Evolutionary conservation across 495 filamentous ascomycete genomes (phyloP).

Genomic region (Penicillium paxilli): DNA sequence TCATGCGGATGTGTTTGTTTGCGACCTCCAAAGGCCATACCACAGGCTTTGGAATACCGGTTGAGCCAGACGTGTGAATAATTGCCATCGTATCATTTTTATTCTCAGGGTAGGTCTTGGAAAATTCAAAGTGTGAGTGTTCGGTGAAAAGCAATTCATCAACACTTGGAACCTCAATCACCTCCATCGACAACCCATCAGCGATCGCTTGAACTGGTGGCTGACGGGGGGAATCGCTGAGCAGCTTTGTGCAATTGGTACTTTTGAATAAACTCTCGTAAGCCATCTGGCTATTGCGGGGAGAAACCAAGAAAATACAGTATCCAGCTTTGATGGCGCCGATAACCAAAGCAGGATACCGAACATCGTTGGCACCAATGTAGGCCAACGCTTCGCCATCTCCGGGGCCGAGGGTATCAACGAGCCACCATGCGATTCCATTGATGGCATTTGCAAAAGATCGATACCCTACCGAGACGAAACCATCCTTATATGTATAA

Average conservation of each 20-base stretch:
- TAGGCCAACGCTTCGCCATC: slow-evolving; percentile 18
- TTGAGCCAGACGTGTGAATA: slow-evolving; percentile 40
- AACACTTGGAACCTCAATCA: slow-evolving; percentile 22
- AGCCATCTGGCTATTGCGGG: neutral
- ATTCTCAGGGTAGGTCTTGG: slow-evolving; percentile 26
- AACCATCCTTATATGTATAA: neutral
- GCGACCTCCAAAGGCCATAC: slow-evolving; percentile 28
- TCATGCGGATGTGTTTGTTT: slow-evolving; percentile 11
- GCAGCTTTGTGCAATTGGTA: neutral
- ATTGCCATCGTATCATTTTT: slow-evolving; percentile 26
- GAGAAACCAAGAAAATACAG: neutral
- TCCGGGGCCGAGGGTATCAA: neutral
- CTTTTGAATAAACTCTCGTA: neutral
- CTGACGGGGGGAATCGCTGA: neutral
- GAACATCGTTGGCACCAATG: slow-evolving; percentile 30
- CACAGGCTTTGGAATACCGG: slow-evolving; percentile 38
- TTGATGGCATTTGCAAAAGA: neutral
- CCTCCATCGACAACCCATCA: neutral
- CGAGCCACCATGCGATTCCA: neutral
- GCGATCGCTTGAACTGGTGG: neutral
- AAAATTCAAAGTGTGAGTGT: slow-evolving; percentile 24
- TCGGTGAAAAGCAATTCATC: slow-evolving; percentile 20
- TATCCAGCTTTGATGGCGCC: slow-evolving; percentile 16
- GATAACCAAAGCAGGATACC: slow-evolving; percentile 23
- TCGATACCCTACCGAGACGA: neutral